Conservation (phyloP, 345 rosid genomes). For the Microcos paniculata region DNA sequence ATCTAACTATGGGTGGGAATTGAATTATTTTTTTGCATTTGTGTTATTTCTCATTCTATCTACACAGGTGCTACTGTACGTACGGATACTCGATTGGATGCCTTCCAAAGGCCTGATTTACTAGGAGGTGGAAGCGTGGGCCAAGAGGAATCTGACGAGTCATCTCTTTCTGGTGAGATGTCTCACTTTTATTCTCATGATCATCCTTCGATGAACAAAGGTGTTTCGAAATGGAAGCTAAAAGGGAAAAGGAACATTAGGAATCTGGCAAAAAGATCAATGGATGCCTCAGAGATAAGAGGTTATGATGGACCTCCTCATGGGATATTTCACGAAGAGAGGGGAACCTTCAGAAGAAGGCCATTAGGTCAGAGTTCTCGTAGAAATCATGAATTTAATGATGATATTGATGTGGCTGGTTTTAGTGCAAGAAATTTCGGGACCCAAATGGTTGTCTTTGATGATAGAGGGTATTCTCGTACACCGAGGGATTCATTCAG, state of each 20-base stretch:
- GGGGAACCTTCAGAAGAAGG: conserved; percentile 44
- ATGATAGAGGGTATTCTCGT: conserved; percentile 38
- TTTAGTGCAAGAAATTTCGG: conserved; percentile 41
- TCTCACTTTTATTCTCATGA: conserved; percentile 48
- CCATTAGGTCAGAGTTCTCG: conserved; percentile 35
- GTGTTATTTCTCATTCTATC: conserved; percentile 5
- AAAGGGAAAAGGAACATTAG: conserved; percentile 90
- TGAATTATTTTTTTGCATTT: conserved; percentile 6
- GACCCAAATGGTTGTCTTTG: conserved; percentile 35
- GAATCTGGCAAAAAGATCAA: conserved; percentile 53
- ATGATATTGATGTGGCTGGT: conserved; percentile 47
- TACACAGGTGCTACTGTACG: conserved; percentile 33
- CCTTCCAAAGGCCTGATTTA: conserved; percentile 39
- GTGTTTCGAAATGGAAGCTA: conserved; percentile 88
- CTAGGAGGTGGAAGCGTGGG: conserved; percentile 61
- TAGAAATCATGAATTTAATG: conserved; percentile 36
- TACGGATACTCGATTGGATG: conserved; percentile 31
- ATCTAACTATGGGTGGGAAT: too few relatives aligned
- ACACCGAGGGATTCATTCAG: conserved; percentile 41
- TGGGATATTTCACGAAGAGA: conserved; percentile 45
- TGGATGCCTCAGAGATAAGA: conserved; percentile 31
- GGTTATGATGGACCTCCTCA: conserved; percentile 31
- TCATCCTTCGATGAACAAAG: conserved; percentile 44
- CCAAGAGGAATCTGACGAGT: conserved; percentile 73
- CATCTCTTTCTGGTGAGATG: conserved; percentile 66